phyloP scores from a whole-genome alignment of 306 rosid species.

The Rubus idaeus region DNA sequence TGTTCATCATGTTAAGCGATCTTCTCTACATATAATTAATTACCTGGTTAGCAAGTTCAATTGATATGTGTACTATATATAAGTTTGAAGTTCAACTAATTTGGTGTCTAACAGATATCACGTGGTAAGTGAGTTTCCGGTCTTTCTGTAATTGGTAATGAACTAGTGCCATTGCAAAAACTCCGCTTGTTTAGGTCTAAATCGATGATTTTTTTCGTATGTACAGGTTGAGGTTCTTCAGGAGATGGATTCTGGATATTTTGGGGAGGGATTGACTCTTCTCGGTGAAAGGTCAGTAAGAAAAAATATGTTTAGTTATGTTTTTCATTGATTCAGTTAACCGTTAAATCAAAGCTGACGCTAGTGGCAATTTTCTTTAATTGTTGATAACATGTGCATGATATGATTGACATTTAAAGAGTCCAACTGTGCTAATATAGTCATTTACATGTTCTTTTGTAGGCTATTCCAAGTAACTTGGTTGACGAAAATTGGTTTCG shows the following conservation, averaged over 20 bases:
- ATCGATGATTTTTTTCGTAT: constrained; percentile 8
- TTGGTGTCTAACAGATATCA: no score
- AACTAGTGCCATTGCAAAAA: neutral
- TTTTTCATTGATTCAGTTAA: constrained; percentile 1
- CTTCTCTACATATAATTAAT: neutral
- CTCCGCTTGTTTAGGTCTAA: constrained; percentile 9
- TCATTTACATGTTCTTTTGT: constrained; percentile 43
- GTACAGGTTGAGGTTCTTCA: constrained; percentile 63
- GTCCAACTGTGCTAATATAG: constrained; percentile 31
- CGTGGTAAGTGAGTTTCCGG: neutral
- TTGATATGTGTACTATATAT: neutral
- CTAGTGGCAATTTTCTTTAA: neutral
- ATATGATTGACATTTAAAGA: neutral
- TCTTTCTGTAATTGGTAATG: neutral
- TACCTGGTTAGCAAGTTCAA: neutral
- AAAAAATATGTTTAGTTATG: constrained; percentile 14
- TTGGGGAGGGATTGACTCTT: constrained; percentile 93
- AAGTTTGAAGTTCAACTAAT: neutral
- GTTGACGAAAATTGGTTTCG: constrained; percentile 73
- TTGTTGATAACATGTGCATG: neutral
- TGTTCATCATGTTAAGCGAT: neutral
- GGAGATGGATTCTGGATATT: constrained; percentile 57
- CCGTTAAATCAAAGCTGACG: neutral
- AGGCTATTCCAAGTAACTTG: constrained; percentile 89
- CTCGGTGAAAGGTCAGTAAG: constrained; percentile 58